Evolutionary conservation across 164 flowering plant genomes (phyloP), one percentile per base, ranked within the genome.

Genomic region (Stephania cephalantha): DNA sequence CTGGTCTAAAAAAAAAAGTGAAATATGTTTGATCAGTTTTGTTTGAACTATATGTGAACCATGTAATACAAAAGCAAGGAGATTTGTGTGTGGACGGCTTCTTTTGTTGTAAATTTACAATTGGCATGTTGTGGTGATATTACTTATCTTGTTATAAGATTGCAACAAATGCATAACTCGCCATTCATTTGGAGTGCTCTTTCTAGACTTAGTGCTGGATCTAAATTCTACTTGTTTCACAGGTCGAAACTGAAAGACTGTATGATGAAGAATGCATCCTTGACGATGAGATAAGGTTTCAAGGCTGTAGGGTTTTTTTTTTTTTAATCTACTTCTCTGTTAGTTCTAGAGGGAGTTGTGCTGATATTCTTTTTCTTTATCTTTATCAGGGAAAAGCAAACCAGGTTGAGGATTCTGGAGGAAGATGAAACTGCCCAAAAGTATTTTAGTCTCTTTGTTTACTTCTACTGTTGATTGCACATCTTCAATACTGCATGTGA

Each of bases 201-300:
- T 73, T 42, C 44, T 12, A 50, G 9, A 35, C 46, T 29, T 18
- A 66, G 53, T 70, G 6, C 63, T 64, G 55, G 20, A 53, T 74
- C 25, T 42, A 29, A 55, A 22, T 46, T 17, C 9, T 50, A 50
- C 7, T 53, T 72, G 42, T 30, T 44, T 84, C 58, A 67, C 89
- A 91, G 96, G 90, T 81, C 81, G 92, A 89, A 55, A 74, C 85
- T 79, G 82, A 80, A 73, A 80, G 72, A 45, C 71, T 88, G 66
- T 73, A 73, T 81, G 79, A 82, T 68, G 85, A 89, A 78, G 91
- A 91, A 73, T 64, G 80, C 79, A 82, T 81, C 76, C 79, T 89
- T 74, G 89, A 89, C 76, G 79, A 85, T 20, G 30, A 70, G 68
- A 90, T 91, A 82, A 88, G 94, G 97, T 90, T 79, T 78, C 69